Evolutionary conservation across 1,284 basidiomycete genomes (phyloP), one percentile per base, ranked within the genome.

Genomic region (Grifola frondosa): DNA sequence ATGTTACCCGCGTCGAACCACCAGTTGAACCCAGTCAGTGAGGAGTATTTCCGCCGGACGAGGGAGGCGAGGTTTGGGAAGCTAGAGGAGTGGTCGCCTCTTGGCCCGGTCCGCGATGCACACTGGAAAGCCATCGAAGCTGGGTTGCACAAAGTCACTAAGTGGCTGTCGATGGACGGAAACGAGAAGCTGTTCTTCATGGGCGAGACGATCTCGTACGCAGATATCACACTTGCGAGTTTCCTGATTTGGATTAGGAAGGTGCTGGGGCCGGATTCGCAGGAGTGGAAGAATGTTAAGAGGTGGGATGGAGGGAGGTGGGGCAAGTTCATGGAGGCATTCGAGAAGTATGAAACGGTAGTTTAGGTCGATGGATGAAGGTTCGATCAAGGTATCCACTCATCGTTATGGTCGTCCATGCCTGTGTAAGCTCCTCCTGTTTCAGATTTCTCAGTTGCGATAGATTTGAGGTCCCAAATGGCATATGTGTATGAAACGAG

Each of bases 271-370:
- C 59, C 64, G 35, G 66, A 69, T 8, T 64, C 61, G 30, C 31
- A 53, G 30, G 60, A 68, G 43, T 75, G 73, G 71, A 58, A 56
- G 50, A 59, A 62, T 21, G 36, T 74, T 6, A 37, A 37, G 28
- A 50, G 39, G 6, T 67, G 66, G 65, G 50, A 69, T 49, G 62
- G 57, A 13, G 72, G 70, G 2, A 53, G 66, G 19, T 74, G 73
- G 71, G 61, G 26, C 8, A 55, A 38, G 32, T 54, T 68, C 9
- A 39, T 67, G 31, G 58, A 61, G 17, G 52, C 53, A 16, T 62
- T 70, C 42, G 57, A 63, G 37, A 46, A 56, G 31, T 68, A 65
- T 45, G 60, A 51, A 29, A 37, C 33, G 7, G 44, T 49, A 1
- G 38, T n/a, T n/a, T n/a, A n/a, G n/a, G n/a, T n/a, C n/a, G n/a